Percentiles rank a stretch among this genome's conserved stretches.
Conservation (phyloP, 129 eudicot species). For the Arctium minus region DNA sequence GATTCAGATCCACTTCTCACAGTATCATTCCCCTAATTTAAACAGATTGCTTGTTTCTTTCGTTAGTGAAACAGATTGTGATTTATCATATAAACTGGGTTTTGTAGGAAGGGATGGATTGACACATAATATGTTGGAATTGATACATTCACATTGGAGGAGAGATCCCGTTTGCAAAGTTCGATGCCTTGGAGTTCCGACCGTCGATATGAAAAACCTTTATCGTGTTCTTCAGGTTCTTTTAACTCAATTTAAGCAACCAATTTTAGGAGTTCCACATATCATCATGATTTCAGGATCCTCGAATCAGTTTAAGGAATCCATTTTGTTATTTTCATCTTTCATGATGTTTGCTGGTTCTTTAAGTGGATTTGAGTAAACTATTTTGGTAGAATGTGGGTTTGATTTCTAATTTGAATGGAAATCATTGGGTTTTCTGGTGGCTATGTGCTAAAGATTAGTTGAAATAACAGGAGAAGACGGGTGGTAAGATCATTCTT, state of each 20-base stretch:
- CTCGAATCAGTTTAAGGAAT: background rate
- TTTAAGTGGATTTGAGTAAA: background rate
- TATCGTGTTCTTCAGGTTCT: slow-evolving; percentile 88
- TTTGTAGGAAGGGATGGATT: slow-evolving; percentile 93
- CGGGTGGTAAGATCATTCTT: slow-evolving; percentile 88
- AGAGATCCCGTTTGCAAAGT: slow-evolving; percentile 86
- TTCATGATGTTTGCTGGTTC: background rate
- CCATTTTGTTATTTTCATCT: background rate
- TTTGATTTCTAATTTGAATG: background rate
- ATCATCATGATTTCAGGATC: background rate
- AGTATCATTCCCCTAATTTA: no score
- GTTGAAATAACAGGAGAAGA: slow-evolving; percentile 60
- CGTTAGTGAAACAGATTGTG: background rate
- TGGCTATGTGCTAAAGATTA: slow-evolving; percentile 7
- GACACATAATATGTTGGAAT: slow-evolving; percentile 96
- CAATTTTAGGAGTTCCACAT: background rate
- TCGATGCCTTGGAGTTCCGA: slow-evolving; percentile 94
- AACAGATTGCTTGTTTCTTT: background rate
- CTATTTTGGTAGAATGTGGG: background rate
- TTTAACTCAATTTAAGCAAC: background rate
- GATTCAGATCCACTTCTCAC: no score
- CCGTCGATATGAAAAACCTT: slow-evolving; percentile 89
- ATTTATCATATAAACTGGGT: background rate
- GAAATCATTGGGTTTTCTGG: background rate
- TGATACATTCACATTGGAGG: slow-evolving; percentile 95